Conservation (phyloP, 2,329 filamentous ascomycete species). For the Diaporthe amygdali region DNA sequence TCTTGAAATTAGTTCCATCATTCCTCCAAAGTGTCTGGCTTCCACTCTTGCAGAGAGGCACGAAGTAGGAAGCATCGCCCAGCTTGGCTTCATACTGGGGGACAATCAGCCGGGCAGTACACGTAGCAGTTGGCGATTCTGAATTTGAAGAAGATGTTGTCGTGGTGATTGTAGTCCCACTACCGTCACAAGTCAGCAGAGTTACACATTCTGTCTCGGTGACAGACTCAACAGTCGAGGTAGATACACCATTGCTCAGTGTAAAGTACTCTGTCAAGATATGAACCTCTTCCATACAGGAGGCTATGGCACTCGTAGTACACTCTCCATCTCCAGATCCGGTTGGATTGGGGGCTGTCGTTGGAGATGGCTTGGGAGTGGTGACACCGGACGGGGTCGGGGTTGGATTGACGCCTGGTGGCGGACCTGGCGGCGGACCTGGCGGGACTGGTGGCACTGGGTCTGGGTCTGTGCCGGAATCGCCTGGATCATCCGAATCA, state of each 20-base stretch:
- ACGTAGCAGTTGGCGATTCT: not conserved
- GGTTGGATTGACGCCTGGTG: not conserved
- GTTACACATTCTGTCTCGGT: not conserved
- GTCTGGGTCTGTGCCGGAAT: too few species aligned
- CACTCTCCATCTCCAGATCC: not conserved
- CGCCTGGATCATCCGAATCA: too few species aligned
- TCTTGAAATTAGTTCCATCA: not conserved
- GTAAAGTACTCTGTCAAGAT: not conserved
- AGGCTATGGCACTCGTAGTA: not conserved
- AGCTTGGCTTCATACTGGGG: not conserved
- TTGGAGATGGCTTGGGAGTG: not conserved
- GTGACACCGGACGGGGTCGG: not conserved
- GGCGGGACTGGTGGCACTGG: too few species aligned
- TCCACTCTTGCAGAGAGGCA: not conserved
- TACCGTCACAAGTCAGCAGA: not conserved
- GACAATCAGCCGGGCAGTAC: not conserved
- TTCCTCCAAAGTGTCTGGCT: not conserved
- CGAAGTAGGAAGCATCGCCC: conserved; percentile 4
- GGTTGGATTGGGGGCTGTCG: not conserved
- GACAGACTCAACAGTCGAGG: not conserved
- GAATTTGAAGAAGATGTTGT: not conserved
- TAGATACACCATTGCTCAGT: not conserved
- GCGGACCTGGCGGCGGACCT: too few species aligned
- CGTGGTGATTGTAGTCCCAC: not conserved
- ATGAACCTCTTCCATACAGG: not conserved